phyloP scores from a whole-genome alignment of 768 basidiomycete species.

The Russula dissimulans region DNA sequence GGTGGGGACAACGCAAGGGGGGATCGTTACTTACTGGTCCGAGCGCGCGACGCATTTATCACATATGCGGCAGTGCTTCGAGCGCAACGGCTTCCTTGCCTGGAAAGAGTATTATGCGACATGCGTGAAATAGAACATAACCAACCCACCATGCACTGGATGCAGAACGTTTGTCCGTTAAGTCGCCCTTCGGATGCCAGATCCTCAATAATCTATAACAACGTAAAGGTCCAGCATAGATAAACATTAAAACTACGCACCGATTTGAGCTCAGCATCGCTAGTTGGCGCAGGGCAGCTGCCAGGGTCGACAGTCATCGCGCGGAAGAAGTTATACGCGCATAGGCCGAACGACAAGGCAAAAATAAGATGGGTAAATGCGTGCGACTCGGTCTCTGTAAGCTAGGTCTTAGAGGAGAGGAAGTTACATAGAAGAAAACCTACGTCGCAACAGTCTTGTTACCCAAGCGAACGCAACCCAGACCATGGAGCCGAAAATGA shows the following conservation, averaged over 20 bases:
- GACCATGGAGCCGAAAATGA: constrained; percentile 75
- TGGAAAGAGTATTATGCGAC: constrained; percentile 22
- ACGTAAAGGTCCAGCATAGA: neutral
- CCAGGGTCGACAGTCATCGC: constrained; percentile 84
- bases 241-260: constrained; percentile 38
- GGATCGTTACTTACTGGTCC: constrained; percentile 66
- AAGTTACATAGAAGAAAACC: constrained; percentile 20
- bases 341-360: constrained; percentile 39
- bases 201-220: constrained; percentile 73
- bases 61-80: constrained; percentile 91
- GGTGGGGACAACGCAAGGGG: constrained; percentile 1
- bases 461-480: constrained; percentile 86
- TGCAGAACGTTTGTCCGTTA: constrained; percentile 95
- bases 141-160: constrained; percentile 76
- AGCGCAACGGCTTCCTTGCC: constrained; percentile 85
- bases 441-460: constrained; percentile 65
- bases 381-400: constrained; percentile 65
- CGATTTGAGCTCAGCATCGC: constrained; percentile 79
- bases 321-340: neutral
- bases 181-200: constrained; percentile 79
- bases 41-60: constrained; percentile 83
- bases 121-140: neutral
- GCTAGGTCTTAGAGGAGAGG: neutral
- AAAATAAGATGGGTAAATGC: constrained; percentile 71
- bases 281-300: constrained; percentile 68